phyloP scores from a whole-genome alignment of 2,329 filamentous ascomycete genomes.

The Herpotrichia juniperi region DNA sequence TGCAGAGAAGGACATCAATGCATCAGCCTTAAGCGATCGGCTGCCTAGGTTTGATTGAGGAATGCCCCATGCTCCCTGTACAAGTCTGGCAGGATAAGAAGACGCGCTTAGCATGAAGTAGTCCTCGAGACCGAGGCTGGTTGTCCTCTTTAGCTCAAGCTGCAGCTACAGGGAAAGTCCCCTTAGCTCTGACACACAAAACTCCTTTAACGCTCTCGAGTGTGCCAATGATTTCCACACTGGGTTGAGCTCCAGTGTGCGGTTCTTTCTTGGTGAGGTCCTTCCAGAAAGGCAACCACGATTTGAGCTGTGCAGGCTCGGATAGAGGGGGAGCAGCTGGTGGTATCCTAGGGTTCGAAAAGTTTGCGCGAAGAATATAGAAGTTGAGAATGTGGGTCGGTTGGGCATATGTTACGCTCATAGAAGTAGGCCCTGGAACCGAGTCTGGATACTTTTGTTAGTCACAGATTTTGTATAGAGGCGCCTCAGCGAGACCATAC shows the following conservation, averaged over 20 bases:
- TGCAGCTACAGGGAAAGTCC: slow-evolving; percentile 24
- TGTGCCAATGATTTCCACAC: slow-evolving; percentile 58
- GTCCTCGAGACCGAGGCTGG: neutral
- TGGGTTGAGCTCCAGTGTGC: slow-evolving; percentile 12
- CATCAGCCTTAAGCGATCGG: too few species aligned
- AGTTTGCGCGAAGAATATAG: slow-evolving; percentile 65
- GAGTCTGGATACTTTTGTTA: slow-evolving; percentile 23
- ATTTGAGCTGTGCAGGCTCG: slow-evolving; percentile 32
- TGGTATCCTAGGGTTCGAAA: slow-evolving; percentile 33
- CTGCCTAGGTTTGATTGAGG: too few species aligned
- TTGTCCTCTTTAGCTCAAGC: neutral
- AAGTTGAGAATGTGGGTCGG: slow-evolving; percentile 66
- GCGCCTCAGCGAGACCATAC: slow-evolving; percentile 18
- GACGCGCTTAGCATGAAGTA: neutral
- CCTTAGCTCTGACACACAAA: slow-evolving; percentile 63
- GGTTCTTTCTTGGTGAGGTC: slow-evolving; percentile 53
- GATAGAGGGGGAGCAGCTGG: slow-evolving; percentile 29
- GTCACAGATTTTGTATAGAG: neutral
- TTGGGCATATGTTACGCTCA: slow-evolving; percentile 65
- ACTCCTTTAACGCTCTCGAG: slow-evolving; percentile 63
- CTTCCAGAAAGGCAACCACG: slow-evolving; percentile 41
- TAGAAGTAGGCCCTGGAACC: slow-evolving; percentile 38
- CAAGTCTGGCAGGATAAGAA: too few species aligned
- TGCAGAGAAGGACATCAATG: too few species aligned
- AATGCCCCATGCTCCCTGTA: too few species aligned